Evolutionary conservation across 2,329 filamentous ascomycete genomes (phyloP), one percentile per base, ranked within the genome.

Genomic region (Diaporthe humulicola): DNA sequence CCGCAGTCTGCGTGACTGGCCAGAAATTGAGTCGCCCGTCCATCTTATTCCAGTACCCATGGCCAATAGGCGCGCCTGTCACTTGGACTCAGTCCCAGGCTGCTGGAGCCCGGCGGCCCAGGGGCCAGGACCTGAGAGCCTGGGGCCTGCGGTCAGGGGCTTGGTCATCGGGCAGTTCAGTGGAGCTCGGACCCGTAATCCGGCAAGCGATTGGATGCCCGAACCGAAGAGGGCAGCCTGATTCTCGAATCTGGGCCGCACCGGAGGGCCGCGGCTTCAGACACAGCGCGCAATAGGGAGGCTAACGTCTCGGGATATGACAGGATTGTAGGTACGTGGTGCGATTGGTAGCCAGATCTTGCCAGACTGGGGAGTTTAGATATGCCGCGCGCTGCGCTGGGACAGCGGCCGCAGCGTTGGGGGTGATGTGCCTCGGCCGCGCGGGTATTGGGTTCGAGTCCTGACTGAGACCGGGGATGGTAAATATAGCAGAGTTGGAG

Each of bases 61-160:
- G 45, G 64, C 64, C 64, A 69, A 54, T 69, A 38, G 48, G 54
- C 33, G 64, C 64, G 33, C 30, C 45, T 54, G 64, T 54, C 64
- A 54, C 7, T 38, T 28, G 64, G 22, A 48, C 15, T 54, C 64
- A 33, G 64, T 54, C 64, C 64, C 64, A 40, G 64, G 64, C 64
- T 54, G 64, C 33, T 69, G 64, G 64, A 15, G 48, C 48, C 17
- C 64, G 22, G 9, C 12, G 30, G 30, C 42, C 28, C 45, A 25
- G 42, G 64, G 61, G 5, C 61, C 48, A 48, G 25, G n/a, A 57
- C 4, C 33, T 33, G 52, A n/a, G 38, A 7, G 36, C 58, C 58
- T 50, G 61, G 25, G 5, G 60, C n/a, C 48, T 54, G 40, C 30
- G 30, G 17, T 30, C 17, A 36, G 60, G 22, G 40, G 61, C 61